phyloP scores from a whole-genome alignment of 1,284 basidiomycete species.

The Microbotryum saponariae region DNA sequence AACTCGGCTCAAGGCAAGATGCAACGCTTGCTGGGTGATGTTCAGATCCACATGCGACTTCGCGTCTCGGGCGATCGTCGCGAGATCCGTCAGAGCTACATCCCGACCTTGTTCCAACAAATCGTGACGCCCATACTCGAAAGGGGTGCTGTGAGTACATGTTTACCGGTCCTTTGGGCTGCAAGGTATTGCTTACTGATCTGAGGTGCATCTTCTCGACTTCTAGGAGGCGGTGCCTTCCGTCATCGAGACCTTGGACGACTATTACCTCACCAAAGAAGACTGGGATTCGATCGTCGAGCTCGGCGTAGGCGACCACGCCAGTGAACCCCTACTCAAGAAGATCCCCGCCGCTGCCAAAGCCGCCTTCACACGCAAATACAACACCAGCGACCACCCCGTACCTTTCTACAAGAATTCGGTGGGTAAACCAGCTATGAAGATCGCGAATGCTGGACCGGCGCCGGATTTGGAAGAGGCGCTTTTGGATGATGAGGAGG shows the following conservation, averaged over 20 bases:
- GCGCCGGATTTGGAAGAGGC: constrained; percentile 84
- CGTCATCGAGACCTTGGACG: constrained; percentile 83
- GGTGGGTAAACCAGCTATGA: constrained; percentile 72
- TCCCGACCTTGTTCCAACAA: constrained; percentile 72
- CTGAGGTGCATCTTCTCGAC: neutral
- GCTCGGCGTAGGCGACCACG: constrained; percentile 74
- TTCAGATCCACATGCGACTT: constrained; percentile 91
- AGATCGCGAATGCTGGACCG: constrained; percentile 57
- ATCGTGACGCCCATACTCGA: constrained; percentile 69
- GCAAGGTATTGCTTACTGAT: neutral
- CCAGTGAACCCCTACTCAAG: constrained; percentile 62
- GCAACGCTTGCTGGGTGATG: constrained; percentile 69
- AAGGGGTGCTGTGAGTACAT: constrained; percentile 47
- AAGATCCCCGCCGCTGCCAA: constrained; percentile 76
- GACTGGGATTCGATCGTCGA: constrained; percentile 96
- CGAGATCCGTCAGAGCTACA: constrained; percentile 84
- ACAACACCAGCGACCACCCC: constrained; percentile 77
- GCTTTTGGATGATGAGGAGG: constrained; percentile 49
- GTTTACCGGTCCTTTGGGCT: neutral
- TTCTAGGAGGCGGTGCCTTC: constrained; percentile 64
- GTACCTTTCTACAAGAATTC: constrained; percentile 81
- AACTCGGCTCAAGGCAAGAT: constrained; percentile 89
- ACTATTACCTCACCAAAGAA: constrained; percentile 84
- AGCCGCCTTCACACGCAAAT: constrained; percentile 74
- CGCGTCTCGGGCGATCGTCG: constrained; percentile 79